phyloP scores from a whole-genome alignment of 768 basidiomycete species.

The Zangia roseola region DNA sequence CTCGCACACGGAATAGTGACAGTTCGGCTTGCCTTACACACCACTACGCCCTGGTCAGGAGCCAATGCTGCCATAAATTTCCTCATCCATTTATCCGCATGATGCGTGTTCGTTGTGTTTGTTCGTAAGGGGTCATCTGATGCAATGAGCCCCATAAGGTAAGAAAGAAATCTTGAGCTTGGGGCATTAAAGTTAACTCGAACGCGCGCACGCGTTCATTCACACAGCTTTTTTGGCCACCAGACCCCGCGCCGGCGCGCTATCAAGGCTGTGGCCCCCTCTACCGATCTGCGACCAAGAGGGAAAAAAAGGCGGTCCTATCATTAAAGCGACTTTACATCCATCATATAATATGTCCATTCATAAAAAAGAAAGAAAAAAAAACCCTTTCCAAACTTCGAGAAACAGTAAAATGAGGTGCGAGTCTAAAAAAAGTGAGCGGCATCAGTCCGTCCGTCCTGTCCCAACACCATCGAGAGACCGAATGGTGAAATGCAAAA shows the following conservation, averaged over 20 bases:
- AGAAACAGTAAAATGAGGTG: constrained; percentile 10
- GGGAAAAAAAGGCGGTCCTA: too few relatives aligned
- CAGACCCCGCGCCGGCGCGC: constrained; percentile 2
- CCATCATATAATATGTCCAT: background rate
- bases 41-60: too few relatives aligned
- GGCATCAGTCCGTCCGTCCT: background rate
- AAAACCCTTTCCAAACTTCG: constrained; percentile 11
- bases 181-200: constrained; percentile 21
- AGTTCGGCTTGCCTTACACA: too few relatives aligned
- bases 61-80: too few relatives aligned
- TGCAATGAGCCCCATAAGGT: too few relatives aligned
- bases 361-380: background rate
- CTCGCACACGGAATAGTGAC: too few relatives aligned
- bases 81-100: too few relatives aligned
- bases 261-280: background rate
- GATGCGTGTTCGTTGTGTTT: too few relatives aligned
- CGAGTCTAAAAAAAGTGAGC: constrained; percentile 5
- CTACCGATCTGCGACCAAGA: constrained; percentile 11
- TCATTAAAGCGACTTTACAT: too few relatives aligned
- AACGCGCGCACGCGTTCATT: background rate
- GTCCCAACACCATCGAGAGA: background rate
- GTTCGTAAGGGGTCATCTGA: too few relatives aligned
- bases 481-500: constrained; percentile 7
- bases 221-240: constrained; percentile 8
- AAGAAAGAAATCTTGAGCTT: too few relatives aligned